Evolutionary conservation across 2,329 filamentous ascomycete species (phyloP).

Genomic region (Aspergillus hiratsukae): DNA sequence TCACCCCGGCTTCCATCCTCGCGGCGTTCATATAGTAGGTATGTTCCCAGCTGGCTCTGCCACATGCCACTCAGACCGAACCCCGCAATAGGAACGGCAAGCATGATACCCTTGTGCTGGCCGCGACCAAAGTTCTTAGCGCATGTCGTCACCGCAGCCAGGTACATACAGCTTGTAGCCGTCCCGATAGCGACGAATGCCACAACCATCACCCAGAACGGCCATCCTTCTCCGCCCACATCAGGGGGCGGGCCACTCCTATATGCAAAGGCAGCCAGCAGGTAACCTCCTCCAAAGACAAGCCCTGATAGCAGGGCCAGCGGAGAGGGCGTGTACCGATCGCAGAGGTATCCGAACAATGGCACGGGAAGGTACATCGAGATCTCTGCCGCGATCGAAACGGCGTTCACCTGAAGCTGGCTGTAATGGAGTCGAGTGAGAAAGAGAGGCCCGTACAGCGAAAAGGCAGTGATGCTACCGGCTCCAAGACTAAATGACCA

Average conservation of each 20-base stretch:
- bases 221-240: conserved; percentile 55
- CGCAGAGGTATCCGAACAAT: conserved; percentile 83
- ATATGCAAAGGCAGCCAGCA: conserved; percentile 77
- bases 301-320: conserved; percentile 67
- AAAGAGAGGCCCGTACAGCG: conserved; percentile 87
- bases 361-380: conserved; percentile 91
- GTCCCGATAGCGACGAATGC: conserved; percentile 79
- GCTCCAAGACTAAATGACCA: conserved; percentile 60
- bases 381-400: conserved; percentile 81
- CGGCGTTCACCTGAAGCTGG: conserved; percentile 86
- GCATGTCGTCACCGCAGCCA: conserved; percentile 86
- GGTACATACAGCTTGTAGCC: conserved; percentile 83
- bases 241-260: conserved; percentile 52
- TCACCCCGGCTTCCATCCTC: conserved; percentile 58
- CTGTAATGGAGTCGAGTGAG: conserved; percentile 81
- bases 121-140: conserved; percentile 97
- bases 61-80: conserved; percentile 96
- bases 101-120: conserved; percentile 78
- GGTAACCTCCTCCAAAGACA: conserved; percentile 76
- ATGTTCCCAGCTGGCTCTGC: conserved; percentile 82
- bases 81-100: conserved; percentile 85
- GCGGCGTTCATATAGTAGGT: conserved; percentile 67
- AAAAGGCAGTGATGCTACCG: conserved; percentile 89
- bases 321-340: conserved; percentile 75
- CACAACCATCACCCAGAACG: conserved; percentile 77